phyloP scores from a whole-genome alignment of 108 stramenopile genomes.

The Thalassiosira profunda region DNA sequence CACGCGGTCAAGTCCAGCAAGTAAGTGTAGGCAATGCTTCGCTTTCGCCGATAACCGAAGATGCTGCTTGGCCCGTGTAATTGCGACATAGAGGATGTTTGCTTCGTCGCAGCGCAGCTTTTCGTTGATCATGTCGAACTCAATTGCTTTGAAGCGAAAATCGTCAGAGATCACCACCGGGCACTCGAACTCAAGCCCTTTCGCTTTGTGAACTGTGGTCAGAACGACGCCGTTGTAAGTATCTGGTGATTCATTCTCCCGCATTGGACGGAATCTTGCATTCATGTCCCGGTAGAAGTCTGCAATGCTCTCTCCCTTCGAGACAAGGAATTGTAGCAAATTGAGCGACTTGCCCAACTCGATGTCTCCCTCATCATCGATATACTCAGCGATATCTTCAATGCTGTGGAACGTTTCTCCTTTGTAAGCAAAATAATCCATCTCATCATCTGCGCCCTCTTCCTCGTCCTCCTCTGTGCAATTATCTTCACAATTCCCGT shows the following conservation, averaged over 20 bases:
- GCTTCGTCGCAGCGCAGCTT: background rate
- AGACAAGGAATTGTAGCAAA: slow-evolving; percentile 1
- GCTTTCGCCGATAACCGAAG: background rate
- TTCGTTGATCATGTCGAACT: background rate
- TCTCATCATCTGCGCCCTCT: too few species aligned
- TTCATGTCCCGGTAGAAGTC: slow-evolving; percentile 7
- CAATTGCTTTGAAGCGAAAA: slow-evolving; percentile 11
- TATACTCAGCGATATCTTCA: background rate
- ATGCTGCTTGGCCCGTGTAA: slow-evolving; percentile 16
- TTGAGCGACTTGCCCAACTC: background rate
- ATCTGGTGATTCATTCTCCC: slow-evolving; percentile 3
- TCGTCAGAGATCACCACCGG: slow-evolving; percentile 14
- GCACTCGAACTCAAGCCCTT: slow-evolving; percentile 13
- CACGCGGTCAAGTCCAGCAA: background rate
- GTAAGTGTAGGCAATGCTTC: background rate
- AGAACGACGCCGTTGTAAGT: slow-evolving; percentile 5
- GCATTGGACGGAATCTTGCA: slow-evolving; percentile 2
- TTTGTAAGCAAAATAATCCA: background rate
- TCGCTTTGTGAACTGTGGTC: slow-evolving; percentile 18
- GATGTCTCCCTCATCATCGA: slow-evolving; percentile 14
- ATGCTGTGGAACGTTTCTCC: slow-evolving; percentile 7
- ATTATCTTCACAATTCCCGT: too few species aligned
- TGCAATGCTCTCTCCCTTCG: background rate
- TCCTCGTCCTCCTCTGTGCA: too few species aligned
- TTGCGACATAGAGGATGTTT: slow-evolving; percentile 12